These are phyloP conservation scores for Trichoderma reesei DNA, from an alignment of 495 filamentous ascomycete genomes.

Conservation along the genomic window DNA sequence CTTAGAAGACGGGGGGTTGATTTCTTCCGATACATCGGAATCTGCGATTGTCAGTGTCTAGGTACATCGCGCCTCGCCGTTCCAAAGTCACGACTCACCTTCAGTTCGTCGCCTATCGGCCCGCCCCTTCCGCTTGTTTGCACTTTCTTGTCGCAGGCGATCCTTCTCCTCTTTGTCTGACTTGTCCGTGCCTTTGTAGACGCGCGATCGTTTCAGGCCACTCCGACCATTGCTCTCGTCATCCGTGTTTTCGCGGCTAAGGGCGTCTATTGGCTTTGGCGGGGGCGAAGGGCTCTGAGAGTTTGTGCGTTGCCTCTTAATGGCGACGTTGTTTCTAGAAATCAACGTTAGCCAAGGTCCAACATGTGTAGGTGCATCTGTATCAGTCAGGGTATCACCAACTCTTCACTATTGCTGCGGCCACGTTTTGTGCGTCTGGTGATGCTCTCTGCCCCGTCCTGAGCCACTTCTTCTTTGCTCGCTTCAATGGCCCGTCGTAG, in stretches of 20 bases:
- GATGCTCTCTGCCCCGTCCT: slow-evolving; percentile 37
- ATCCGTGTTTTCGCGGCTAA: slow-evolving; percentile 56
- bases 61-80: slow-evolving; percentile 7
- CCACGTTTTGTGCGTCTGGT: slow-evolving; percentile 66
- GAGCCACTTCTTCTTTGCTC: slow-evolving; percentile 64
- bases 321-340: slow-evolving; percentile 35
- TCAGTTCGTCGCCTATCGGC: slow-evolving; percentile 64
- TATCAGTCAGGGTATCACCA: slow-evolving; percentile 25
- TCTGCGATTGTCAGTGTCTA: slow-evolving; percentile 31
- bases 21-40: slow-evolving; percentile 52
- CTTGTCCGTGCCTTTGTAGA: slow-evolving; percentile 55
- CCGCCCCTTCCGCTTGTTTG: slow-evolving; percentile 63
- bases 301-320: slow-evolving; percentile 63
- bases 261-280: slow-evolving; percentile 31
- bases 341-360: slow-evolving; percentile 6
- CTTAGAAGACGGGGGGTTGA: slow-evolving; percentile 36
- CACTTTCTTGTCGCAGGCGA: slow-evolving; percentile 56
- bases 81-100: slow-evolving; percentile 42
- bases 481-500: slow-evolving; percentile 85
- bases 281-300: slow-evolving; percentile 57
- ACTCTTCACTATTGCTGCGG: slow-evolving; percentile 92
- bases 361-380: background rate
- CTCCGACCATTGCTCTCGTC: slow-evolving; percentile 50
- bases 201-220: slow-evolving; percentile 54
- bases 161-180: slow-evolving; percentile 67